Percentiles rank a stretch among this genome's conserved stretches.
These are phyloP conservation scores for Pichiaceae sp. DNA, from an alignment of 1,139 yeast species.

Conservation along the genomic window DNA sequence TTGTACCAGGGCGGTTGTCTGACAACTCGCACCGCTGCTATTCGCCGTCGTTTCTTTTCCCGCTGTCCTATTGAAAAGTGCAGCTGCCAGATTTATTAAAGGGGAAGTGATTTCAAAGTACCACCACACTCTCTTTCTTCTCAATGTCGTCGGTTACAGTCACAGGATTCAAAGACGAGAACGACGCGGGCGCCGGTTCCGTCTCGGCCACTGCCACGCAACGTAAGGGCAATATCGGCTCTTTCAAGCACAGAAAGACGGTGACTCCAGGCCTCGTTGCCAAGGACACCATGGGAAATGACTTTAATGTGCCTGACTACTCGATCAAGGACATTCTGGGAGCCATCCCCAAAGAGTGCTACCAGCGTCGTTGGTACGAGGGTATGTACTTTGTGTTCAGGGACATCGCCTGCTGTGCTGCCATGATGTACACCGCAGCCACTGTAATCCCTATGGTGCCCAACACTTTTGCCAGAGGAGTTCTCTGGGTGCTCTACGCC, in stretches of 20 bases:
- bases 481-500: conserved; percentile 47
- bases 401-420: conserved; percentile 38
- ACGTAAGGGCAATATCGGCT: conserved; percentile 25
- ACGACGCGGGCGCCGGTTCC: conserved; percentile 2
- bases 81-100: too few species aligned
- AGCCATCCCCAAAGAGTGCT: conserved; percentile 57
- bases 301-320: conserved; percentile 54
- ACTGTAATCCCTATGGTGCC: conserved; percentile 44
- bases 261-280: conserved; percentile 17
- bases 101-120: too few species aligned
- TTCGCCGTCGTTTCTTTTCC: too few species aligned
- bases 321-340: conserved; percentile 52
- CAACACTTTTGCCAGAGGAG: conserved; percentile 35
- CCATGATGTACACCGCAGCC: conserved; percentile 39
- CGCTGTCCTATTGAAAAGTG: too few species aligned
- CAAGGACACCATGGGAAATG: conserved; percentile 46
- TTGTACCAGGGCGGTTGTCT: too few species aligned
- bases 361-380: conserved; percentile 40
- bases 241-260: conserved; percentile 11
- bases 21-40: too few species aligned
- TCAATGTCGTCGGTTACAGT: conserved; percentile 21
- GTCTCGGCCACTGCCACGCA: conserved; percentile 12
- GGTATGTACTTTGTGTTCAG: conserved; percentile 52
- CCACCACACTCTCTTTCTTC: conserved; percentile 1
- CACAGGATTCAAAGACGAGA: conserved; percentile 15